phyloP scores from a whole-genome alignment of 257 asterid genomes.

The Solanum neorickii region DNA sequence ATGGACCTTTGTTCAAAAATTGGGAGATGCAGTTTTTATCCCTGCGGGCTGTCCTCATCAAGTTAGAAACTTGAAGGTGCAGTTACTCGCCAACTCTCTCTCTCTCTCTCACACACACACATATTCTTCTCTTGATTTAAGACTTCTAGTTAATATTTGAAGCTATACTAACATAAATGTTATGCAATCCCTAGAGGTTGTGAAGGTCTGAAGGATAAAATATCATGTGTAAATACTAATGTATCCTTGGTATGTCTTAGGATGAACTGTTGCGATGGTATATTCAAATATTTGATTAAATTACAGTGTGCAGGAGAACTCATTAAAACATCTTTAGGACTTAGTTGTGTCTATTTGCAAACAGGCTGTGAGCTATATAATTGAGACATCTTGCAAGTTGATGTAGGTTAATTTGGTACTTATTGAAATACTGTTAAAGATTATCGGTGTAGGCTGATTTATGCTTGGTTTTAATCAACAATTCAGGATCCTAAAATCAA shows the following conservation, averaged over 20 bases:
- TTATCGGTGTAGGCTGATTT: neutral
- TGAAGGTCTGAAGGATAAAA: neutral
- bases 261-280: neutral
- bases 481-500: neutral
- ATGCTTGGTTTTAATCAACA: neutral
- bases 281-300: neutral
- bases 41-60: conserved; percentile 98
- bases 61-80: conserved; percentile 83
- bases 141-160: neutral
- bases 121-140: neutral
- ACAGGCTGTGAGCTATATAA: neutral
- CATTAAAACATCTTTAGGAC: neutral
- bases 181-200: neutral
- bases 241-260: neutral
- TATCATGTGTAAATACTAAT: neutral
- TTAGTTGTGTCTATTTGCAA: neutral
- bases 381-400: neutral
- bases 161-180: neutral
- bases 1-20: conserved; percentile 76
- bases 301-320: neutral
- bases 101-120: neutral
- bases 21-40: conserved; percentile 82
- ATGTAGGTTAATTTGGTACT: neutral
- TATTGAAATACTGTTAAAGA: neutral
- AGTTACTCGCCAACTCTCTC: neutral